phyloP scores from a whole-genome alignment of 208 protist genomes.

The Acanthamoeba castellanii region DNA sequence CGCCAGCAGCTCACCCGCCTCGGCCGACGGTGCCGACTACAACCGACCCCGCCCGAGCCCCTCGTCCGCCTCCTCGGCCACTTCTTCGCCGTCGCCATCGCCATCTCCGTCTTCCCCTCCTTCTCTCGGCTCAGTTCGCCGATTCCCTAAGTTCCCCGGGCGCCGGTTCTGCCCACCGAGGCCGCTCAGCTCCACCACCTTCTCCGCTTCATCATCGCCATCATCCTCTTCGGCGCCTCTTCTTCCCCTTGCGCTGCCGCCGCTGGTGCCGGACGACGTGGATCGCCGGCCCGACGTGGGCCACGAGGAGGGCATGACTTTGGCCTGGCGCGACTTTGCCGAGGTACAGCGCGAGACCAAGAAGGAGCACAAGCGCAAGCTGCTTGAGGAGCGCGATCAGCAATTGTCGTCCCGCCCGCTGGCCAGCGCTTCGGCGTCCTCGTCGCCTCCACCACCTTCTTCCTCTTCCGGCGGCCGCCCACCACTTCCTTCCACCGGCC shows the following conservation, averaged over 20 bases:
- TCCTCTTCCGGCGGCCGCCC: neutral
- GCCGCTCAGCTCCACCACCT: neutral
- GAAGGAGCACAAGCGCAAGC: neutral
- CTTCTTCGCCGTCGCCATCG: neutral
- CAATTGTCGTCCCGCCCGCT: neutral
- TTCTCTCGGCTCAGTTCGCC: neutral
- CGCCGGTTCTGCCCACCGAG: neutral
- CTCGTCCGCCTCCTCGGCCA: too few species aligned
- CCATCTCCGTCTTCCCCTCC: too few species aligned
- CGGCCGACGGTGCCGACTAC: neutral
- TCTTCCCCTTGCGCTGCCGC: neutral
- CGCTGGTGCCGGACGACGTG: neutral
- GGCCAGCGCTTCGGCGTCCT: neutral
- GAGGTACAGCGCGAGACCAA: neutral
- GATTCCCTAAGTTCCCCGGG: neutral
- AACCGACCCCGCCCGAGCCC: neutral
- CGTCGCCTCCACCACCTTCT: neutral
- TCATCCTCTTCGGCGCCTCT: neutral
- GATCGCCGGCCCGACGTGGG: neutral
- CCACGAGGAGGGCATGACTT: neutral
- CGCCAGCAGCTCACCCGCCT: neutral
- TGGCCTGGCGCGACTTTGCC: constrained; percentile 10
- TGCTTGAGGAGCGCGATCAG: neutral
- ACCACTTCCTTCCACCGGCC: neutral
- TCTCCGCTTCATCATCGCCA: too few species aligned